These are phyloP conservation scores for Lipomyces japonicus DNA, from an alignment of 805 yeast genomes.

Conservation along the genomic window DNA sequence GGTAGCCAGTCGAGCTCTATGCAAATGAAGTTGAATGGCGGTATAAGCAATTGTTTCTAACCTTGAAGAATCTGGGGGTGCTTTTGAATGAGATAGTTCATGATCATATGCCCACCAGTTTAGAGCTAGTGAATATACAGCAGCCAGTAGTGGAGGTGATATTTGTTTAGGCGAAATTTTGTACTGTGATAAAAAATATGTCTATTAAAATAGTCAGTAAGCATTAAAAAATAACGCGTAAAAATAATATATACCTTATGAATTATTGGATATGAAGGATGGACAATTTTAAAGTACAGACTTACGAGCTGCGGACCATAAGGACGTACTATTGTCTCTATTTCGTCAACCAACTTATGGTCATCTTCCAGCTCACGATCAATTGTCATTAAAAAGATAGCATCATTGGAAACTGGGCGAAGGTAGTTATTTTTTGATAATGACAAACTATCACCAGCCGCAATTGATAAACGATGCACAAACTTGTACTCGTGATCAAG, in stretches of 20 bases:
- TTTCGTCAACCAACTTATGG: constrained; percentile 23
- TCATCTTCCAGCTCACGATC: constrained; percentile 28
- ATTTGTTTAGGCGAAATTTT: constrained; percentile 23
- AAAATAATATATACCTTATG: constrained; percentile 21
- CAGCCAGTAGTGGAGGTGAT: constrained; percentile 31
- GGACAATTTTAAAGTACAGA: constrained; percentile 31
- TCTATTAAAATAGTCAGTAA: constrained; percentile 11
- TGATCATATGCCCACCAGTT: constrained; percentile 33
- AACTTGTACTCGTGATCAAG: constrained; percentile 28
- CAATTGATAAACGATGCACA: constrained; percentile 20
- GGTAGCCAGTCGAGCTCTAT: constrained; percentile 38
- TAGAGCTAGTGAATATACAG: constrained; percentile 30
- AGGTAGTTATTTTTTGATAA: constrained; percentile 26
- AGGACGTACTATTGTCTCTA: constrained; percentile 27
- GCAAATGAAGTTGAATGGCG: constrained; percentile 26
- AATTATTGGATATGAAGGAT: constrained; percentile 33
- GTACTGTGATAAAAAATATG: constrained; percentile 25
- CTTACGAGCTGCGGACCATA: constrained; percentile 28
- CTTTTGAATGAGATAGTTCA: constrained; percentile 26
- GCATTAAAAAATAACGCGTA: background rate
- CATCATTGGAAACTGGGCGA: constrained; percentile 30
- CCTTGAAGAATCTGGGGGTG: constrained; percentile 22
- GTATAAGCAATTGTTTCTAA: constrained; percentile 27
- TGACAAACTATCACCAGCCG: constrained; percentile 18
- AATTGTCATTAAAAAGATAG: constrained; percentile 30